phyloP scores from a whole-genome alignment of 352 stramenopile genomes.

The Phytophthora cactorum region DNA sequence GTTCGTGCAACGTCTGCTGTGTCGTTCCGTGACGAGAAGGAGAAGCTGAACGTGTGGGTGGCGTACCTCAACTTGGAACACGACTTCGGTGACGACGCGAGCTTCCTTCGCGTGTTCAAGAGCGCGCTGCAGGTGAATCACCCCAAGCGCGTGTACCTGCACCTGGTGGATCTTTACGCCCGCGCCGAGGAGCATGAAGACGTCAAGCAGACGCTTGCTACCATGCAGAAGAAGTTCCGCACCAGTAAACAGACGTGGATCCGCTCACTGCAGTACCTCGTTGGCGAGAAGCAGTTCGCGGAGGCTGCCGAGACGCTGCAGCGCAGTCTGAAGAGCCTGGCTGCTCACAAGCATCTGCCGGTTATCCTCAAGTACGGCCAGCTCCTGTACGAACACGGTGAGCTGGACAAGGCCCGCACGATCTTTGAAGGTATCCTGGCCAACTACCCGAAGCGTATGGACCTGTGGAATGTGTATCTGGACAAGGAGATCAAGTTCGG shows the following conservation, averaged over 20 bases:
- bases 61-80: slow-evolving; percentile 96
- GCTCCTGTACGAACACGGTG: slow-evolving; percentile 94
- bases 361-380: slow-evolving; percentile 96
- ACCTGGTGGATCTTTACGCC: slow-evolving; percentile 94
- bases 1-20: slow-evolving; percentile 93
- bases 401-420: slow-evolving; percentile 94
- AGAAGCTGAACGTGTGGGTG: slow-evolving; percentile 98
- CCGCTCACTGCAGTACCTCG: slow-evolving; percentile 84
- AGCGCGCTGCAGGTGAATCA: slow-evolving; percentile 94
- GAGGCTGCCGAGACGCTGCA: slow-evolving; percentile 91
- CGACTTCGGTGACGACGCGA: slow-evolving; percentile 94
- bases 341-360: slow-evolving; percentile 94
- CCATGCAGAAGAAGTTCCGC: slow-evolving; percentile 93
- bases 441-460: slow-evolving; percentile 96
- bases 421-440: slow-evolving; percentile 95
- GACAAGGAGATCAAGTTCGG: slow-evolving; percentile 98
- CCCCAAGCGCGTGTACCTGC: slow-evolving; percentile 95
- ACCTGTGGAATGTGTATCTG: slow-evolving; percentile 97
- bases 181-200: slow-evolving; percentile 72
- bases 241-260: slow-evolving; percentile 92
- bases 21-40: slow-evolving; percentile 95
- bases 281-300: slow-evolving; percentile 73
- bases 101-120: slow-evolving; percentile 92
- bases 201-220: slow-evolving; percentile 75
- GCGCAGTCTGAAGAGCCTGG: slow-evolving; percentile 92